Percentiles rank a stretch among this genome's conserved stretches.
Evolutionary conservation across 805 yeast species (phyloP).

Genomic region (Saccharomycopsis oosterbeekiorum): DNA sequence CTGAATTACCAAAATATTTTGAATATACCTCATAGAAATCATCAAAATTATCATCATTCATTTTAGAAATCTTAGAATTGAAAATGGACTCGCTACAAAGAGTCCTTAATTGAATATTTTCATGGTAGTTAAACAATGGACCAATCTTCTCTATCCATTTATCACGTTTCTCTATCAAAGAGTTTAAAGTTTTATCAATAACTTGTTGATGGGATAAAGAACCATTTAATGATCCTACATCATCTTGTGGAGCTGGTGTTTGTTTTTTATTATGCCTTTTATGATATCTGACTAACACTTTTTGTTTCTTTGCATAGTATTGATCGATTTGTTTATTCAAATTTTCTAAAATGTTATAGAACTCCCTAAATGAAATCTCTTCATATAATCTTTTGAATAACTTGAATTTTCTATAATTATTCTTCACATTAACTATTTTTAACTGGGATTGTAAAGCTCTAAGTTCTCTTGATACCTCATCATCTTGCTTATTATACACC

Average conservation of each 20-base stretch:
- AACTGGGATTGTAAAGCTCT: conserved; percentile 63
- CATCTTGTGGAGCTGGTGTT: conserved; percentile 18
- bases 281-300: conserved; percentile 60
- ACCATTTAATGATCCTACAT: conserved; percentile 25
- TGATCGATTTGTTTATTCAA: conserved; percentile 95
- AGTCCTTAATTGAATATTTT: conserved; percentile 52
- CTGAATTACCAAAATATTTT: conserved; percentile 22
- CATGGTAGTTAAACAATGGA: conserved; percentile 57
- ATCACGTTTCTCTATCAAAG: conserved; percentile 72
- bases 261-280: conserved; percentile 37
- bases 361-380: conserved; percentile 92
- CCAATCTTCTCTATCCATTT: conserved; percentile 91
- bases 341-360: conserved; percentile 80
- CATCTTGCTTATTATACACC: conserved; percentile 80
- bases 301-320: conserved; percentile 73
- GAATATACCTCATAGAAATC: conserved; percentile 16
- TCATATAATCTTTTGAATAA: conserved; percentile 71
- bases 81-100: conserved; percentile 61
- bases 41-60: conserved; percentile 17
- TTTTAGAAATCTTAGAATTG: conserved; percentile 21
- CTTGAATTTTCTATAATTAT: conserved; percentile 55
- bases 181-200: conserved; percentile 67
- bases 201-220: conserved; percentile 44
- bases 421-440: conserved; percentile 47
- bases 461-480: conserved; percentile 81